These are phyloP conservation scores for Chlamydomonas reinhardtii DNA, from an alignment of 163 green algal species.

Conservation along the genomic window DNA sequence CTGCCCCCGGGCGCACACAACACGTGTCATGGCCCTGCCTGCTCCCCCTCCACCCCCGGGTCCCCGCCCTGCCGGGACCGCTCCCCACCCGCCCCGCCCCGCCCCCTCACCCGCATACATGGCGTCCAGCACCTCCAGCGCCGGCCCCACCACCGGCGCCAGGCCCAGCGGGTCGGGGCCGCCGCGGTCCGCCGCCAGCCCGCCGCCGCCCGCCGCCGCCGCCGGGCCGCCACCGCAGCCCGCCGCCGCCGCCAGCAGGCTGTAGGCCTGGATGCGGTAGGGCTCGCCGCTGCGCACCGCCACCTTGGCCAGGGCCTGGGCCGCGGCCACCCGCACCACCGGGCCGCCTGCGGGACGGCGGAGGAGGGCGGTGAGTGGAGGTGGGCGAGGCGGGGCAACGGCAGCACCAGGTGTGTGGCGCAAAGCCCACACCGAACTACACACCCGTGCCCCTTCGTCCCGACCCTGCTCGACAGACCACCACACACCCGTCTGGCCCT, in stretches of 20 bases:
- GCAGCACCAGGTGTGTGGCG: too few relatives aligned
- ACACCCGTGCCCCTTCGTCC: too few relatives aligned
- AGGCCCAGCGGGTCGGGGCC: conserved; percentile 74
- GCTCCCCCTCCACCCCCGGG: too few relatives aligned
- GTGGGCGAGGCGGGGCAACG: background rate
- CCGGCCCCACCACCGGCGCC: conserved; percentile 63
- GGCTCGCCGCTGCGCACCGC: conserved; percentile 86
- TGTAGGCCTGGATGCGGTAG: conserved; percentile 79
- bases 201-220: background rate
- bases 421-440: too few relatives aligned
- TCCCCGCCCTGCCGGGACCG: too few relatives aligned
- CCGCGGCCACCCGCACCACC: conserved; percentile 64
- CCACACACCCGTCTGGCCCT: too few relatives aligned
- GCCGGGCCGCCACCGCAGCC: background rate
- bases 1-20: too few relatives aligned
- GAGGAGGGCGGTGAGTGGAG: background rate
- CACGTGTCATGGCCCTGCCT: too few relatives aligned
- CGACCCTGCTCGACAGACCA: too few relatives aligned
- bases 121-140: conserved; percentile 76
- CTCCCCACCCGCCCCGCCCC: too few relatives aligned
- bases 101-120: conserved; percentile 66
- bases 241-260: conserved; percentile 21
- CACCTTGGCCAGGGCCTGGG: conserved; percentile 79
- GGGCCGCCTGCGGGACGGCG: conserved; percentile 59
- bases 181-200: background rate